phyloP scores from a whole-genome alignment of 2,329 filamentous ascomycete species.

The Aureobasidium uvarum region DNA sequence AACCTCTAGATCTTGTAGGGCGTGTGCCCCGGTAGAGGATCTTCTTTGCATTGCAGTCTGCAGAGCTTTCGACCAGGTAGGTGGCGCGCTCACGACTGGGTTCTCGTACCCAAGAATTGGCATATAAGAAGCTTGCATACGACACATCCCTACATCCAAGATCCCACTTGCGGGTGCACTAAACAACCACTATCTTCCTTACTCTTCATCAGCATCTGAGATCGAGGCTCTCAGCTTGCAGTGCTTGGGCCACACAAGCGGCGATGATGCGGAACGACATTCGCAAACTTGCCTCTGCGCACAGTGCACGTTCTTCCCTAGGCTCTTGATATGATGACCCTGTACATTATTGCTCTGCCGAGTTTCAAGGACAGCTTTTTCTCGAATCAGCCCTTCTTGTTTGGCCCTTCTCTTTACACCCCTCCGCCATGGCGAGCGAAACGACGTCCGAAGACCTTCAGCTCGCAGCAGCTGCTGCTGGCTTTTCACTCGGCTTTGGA shows the following conservation, averaged over 20 bases:
- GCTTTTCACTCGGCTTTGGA: conserved; percentile 47
- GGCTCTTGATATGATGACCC: conserved; percentile 1
- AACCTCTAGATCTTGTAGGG: background rate
- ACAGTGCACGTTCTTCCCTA: conserved; percentile 12
- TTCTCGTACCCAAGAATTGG: background rate
- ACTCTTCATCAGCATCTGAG: background rate
- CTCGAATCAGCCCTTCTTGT: background rate
- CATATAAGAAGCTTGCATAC: background rate
- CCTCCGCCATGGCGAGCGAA: background rate
- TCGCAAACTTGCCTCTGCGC: background rate
- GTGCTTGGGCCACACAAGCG: conserved; percentile 9
- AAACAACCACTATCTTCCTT: background rate
- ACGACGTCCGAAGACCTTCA: conserved; percentile 26
- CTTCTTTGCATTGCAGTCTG: background rate
- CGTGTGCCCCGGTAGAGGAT: background rate
- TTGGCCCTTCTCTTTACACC: background rate
- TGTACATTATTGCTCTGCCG: background rate
- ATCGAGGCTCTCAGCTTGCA: background rate
- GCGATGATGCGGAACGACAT: conserved; percentile 14
- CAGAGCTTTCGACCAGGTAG: background rate
- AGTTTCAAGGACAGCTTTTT: background rate
- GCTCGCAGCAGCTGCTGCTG: conserved; percentile 30
- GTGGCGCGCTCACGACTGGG: background rate
- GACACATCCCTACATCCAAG: background rate
- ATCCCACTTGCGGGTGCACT: background rate